A percentile compares a stretch with the other conserved stretches of the same genome.
phyloP scores from a whole-genome alignment of 306 rosid species.

The Rosa multiflora region DNA sequence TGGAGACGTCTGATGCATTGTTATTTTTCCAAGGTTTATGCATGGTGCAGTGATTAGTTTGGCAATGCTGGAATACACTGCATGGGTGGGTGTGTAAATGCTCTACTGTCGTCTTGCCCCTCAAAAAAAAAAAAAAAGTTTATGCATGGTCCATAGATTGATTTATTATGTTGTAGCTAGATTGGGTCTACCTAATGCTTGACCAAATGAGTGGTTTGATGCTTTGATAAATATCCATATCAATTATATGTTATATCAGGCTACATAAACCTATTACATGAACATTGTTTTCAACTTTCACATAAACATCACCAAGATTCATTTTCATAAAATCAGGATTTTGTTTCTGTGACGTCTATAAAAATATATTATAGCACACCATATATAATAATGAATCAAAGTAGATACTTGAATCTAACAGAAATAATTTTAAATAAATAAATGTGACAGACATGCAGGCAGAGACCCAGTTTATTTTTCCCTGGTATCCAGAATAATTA shows the following conservation, averaged over 20 bases:
- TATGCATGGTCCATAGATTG: background rate
- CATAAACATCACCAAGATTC: conserved; percentile 15
- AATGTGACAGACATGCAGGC: conserved; percentile 21
- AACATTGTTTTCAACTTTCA: conserved; percentile 5
- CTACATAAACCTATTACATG: background rate
- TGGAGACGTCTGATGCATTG: no score
- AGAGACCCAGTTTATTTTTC: background rate
- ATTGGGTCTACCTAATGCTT: conserved; percentile 20
- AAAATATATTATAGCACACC: background rate
- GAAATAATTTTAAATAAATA: background rate
- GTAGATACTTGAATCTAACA: background rate
- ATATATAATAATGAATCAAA: background rate
- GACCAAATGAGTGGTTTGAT: conserved; percentile 20
- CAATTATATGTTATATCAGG: background rate
- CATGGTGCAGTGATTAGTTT: no score
- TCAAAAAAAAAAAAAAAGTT: no score
- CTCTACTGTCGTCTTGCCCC: no score
- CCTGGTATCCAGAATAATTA: conserved; percentile 7
- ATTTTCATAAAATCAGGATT: conserved; percentile 20
- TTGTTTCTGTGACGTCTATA: background rate
- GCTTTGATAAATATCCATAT: conserved; percentile 12
- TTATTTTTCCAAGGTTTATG: background rate
- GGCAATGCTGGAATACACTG: no score
- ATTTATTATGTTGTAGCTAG: background rate
- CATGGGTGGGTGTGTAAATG: no score